Evolutionary conservation across 2,329 filamentous ascomycete genomes (phyloP), one percentile per base, ranked within the genome.

Genomic region (Tolypocladium tundrense): DNA sequence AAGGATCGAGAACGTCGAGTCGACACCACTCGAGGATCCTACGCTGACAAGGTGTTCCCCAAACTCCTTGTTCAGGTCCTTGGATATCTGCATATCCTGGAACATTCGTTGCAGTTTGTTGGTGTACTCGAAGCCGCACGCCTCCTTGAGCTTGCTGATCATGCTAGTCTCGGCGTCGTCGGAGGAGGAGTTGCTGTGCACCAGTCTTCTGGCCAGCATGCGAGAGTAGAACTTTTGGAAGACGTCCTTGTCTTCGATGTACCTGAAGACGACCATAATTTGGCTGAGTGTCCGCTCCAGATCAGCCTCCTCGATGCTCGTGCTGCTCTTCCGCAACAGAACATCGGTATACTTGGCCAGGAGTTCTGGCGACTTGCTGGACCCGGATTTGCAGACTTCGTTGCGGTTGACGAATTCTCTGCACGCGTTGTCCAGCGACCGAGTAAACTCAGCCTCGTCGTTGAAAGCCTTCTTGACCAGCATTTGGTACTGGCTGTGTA

Each of bases 51-150:
- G 70, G 66, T 92, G 86, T 72, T 91, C 90, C 67, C 90, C 88
- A 79, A 95, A 99, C 37, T 88, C 87, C 53, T 84, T 83, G 73
- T 99, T 99, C 53, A 99, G 82, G 74, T 99, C 94, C 75, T 97
- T 97, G 62, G 93, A 97, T 55, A 96, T 96, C 72, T 99, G 94
- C 79, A 99, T 97, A 70, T 99, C 94, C 72, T 97, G 93, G 83
- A 97, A 99, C 94, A 99, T 99, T 69, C 95, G 91, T 77, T 97
- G 93, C 52, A 99, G 83, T 78, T 97, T 97, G 80, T 97, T 99
- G 65, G 94, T 99, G 75, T 99, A 99, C 73, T 99, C 94, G 66
- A 97, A 99, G 67, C 94, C 94, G 69, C 94, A 97, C 0, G 94
- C 93, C 70, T 99, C 94, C 78, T 99, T 99, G 64, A 99, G 80